These are phyloP conservation scores for Pulveroboletus sp. DNA, from an alignment of 768 basidiomycete species.

Conservation along the genomic window DNA sequence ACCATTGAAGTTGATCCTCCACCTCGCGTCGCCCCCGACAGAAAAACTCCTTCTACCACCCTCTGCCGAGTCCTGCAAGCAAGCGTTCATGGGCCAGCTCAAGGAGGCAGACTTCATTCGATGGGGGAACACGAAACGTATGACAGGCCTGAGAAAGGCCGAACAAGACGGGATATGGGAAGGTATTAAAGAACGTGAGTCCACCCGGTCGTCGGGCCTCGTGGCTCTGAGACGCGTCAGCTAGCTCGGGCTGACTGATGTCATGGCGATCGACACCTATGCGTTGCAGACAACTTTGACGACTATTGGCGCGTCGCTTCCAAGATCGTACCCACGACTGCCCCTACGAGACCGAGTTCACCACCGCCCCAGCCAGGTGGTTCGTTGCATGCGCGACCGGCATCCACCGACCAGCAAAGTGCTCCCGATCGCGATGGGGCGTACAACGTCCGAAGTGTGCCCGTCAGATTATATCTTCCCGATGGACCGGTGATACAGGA, in stretches of 20 bases:
- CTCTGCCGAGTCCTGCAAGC: slow-evolving; percentile 82
- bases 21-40: slow-evolving; percentile 81
- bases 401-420: slow-evolving; percentile 55
- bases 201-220: slow-evolving; percentile 12
- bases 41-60: slow-evolving; percentile 83
- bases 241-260: slow-evolving; percentile 23
- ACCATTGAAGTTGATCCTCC: slow-evolving; percentile 78
- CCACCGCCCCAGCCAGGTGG: slow-evolving; percentile 47
- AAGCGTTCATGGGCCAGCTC: slow-evolving; percentile 90
- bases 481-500: slow-evolving; percentile 92
- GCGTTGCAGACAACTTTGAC: slow-evolving; percentile 82
- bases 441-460: slow-evolving; percentile 83
- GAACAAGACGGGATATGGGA: slow-evolving; percentile 99
- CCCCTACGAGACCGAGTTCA: slow-evolving; percentile 56
- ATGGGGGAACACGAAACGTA: slow-evolving; percentile 93
- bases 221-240: slow-evolving; percentile 16
- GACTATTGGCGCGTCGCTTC: slow-evolving; percentile 91
- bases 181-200: slow-evolving; percentile 89
- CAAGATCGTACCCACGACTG: slow-evolving; percentile 85
- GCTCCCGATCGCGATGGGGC: slow-evolving; percentile 72
- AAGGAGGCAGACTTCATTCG: slow-evolving; percentile 97
- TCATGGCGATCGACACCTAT: slow-evolving; percentile 15
- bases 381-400: slow-evolving; percentile 62
- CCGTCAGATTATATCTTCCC: slow-evolving; percentile 84
- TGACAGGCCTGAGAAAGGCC: slow-evolving; percentile 83